A percentile compares a stretch with the other conserved stretches of the same genome.
Conservation (phyloP, 768 basidiomycete species). For the Mycena metata region DNA sequence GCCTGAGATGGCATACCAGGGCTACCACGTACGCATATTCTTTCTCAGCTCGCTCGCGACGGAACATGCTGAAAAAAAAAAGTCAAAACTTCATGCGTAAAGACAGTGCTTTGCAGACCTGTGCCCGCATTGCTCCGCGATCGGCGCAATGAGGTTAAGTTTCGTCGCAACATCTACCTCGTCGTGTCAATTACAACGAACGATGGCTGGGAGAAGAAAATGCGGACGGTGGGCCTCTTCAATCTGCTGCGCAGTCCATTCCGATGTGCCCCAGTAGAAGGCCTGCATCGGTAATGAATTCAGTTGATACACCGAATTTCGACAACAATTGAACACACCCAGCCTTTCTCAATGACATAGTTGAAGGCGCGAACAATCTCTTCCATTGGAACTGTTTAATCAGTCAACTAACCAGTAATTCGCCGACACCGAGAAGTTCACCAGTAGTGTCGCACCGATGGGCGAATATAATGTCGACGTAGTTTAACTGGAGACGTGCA, state of each 20-base stretch:
- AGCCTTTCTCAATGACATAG: conserved; percentile 79
- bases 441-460: conserved; percentile 74
- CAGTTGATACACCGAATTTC: background rate
- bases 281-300: conserved; percentile 43
- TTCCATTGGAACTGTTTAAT: conserved; percentile 69
- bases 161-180: conserved; percentile 72
- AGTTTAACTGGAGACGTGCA: conserved; percentile 78
- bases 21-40: conserved; percentile 66
- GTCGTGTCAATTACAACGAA: background rate
- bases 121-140: conserved; percentile 84
- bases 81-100: no score
- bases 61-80: conserved; percentile 69
- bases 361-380: conserved; percentile 88
- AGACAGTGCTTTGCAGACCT: conserved; percentile 54
- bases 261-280: conserved; percentile 82
- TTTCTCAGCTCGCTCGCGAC: conserved; percentile 84
- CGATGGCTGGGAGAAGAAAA: background rate
- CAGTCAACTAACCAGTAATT: background rate
- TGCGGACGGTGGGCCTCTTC: conserved; percentile 74
- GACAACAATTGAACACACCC: conserved; percentile 45
- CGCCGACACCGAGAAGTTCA: conserved; percentile 39
- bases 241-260: conserved; percentile 81
- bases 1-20: background rate
- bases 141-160: conserved; percentile 75
- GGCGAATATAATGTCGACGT: conserved; percentile 80